These are phyloP conservation scores for Colletotrichum tropicicola DNA, from an alignment of 2,329 filamentous ascomycete genomes.

Conservation along the genomic window DNA sequence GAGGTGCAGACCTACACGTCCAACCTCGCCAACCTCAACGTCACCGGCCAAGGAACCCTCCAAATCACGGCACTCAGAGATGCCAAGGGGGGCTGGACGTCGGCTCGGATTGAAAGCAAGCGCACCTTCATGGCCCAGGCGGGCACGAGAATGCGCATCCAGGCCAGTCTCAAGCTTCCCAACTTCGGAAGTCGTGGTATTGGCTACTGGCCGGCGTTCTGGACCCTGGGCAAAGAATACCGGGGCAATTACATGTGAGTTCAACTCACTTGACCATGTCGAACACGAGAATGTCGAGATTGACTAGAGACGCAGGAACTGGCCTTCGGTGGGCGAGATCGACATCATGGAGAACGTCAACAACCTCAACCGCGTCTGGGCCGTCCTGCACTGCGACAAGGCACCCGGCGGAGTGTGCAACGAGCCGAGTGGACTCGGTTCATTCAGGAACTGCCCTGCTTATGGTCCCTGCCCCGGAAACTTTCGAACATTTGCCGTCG, in stretches of 20 bases:
- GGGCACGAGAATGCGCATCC: slow-evolving; percentile 45
- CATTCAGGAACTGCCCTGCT: not conserved
- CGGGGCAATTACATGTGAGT: slow-evolving; percentile 42
- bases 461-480: not conserved
- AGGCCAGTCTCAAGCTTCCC: slow-evolving; percentile 47
- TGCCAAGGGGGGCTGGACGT: slow-evolving; percentile 48
- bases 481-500: slow-evolving; percentile 40
- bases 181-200: slow-evolving; percentile 32
- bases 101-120: slow-evolving; percentile 50
- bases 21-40: slow-evolving; percentile 51
- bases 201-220: slow-evolving; percentile 57
- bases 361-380: slow-evolving; percentile 61
- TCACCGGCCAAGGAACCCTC: slow-evolving; percentile 58
- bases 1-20: slow-evolving; percentile 57
- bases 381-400: slow-evolving; percentile 61
- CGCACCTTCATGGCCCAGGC: slow-evolving; percentile 43
- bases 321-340: slow-evolving; percentile 58
- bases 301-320: too few species aligned
- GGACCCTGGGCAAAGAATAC: slow-evolving; percentile 50
- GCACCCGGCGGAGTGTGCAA: slow-evolving; percentile 57
- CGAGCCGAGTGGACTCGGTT: slow-evolving; percentile 55
- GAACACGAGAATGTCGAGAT: too few species aligned
- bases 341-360: slow-evolving; percentile 72
- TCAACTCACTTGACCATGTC: slow-evolving; percentile 53
- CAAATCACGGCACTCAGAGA: slow-evolving; percentile 53